phyloP scores from a whole-genome alignment of 2,329 filamentous ascomycete species.

The Ophiosphaerella narmari region DNA sequence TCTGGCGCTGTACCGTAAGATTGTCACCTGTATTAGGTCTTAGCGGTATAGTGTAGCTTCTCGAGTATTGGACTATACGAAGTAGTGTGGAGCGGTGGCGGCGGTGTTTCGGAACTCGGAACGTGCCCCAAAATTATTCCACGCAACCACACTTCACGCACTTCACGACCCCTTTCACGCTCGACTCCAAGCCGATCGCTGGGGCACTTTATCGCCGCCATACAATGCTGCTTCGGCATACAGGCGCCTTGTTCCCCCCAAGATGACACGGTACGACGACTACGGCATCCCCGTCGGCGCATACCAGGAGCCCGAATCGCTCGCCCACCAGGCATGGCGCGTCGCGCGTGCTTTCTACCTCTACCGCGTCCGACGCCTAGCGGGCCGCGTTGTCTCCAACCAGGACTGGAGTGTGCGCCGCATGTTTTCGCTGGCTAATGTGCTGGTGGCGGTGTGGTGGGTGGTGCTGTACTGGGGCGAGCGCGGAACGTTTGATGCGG shows the following conservation, averaged over 20 bases:
- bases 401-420: slow-evolving; percentile 30
- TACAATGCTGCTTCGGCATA: slow-evolving; percentile 35
- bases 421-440: slow-evolving; percentile 38
- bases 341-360: slow-evolving; percentile 36
- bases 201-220: background rate
- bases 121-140: no score
- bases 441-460: slow-evolving; percentile 75
- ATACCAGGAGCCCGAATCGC: slow-evolving; percentile 43
- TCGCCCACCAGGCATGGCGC: slow-evolving; percentile 36
- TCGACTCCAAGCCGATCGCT: slow-evolving; percentile 2
- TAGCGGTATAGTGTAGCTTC: no score
- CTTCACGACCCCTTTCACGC: slow-evolving; percentile 11
- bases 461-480: slow-evolving; percentile 84
- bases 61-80: no score
- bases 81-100: no score
- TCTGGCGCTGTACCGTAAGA: no score
- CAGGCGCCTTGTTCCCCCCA: no score
- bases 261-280: slow-evolving; percentile 47
- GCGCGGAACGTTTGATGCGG: slow-evolving; percentile 73
- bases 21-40: no score
- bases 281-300: slow-evolving; percentile 45
- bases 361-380: slow-evolving; percentile 35
- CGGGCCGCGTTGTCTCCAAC: slow-evolving; percentile 13
- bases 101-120: no score
- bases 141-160: slow-evolving; percentile 6